A percentile compares a stretch with the other conserved stretches of the same genome.
Conservation (phyloP, 176 grass and related monocot genomes). For the Eleusine coracana region DNA sequence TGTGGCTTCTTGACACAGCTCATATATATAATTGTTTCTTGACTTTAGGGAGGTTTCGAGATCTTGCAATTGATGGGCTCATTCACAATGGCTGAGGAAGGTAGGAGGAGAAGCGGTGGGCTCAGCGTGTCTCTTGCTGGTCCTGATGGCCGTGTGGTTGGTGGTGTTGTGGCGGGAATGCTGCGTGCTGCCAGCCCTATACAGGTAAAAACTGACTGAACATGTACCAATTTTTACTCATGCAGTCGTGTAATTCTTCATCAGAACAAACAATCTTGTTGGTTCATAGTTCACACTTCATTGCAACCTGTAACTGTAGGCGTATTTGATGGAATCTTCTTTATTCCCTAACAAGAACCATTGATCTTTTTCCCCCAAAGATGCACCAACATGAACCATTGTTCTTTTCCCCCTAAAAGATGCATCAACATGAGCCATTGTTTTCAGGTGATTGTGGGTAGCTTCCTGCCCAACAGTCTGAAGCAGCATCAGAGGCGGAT, state of each 20-base stretch:
- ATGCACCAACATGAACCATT: not conserved
- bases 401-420: not conserved
- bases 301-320: not conserved
- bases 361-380: not conserved
- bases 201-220: slow-evolving; percentile 55
- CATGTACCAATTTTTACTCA: slow-evolving; percentile 3
- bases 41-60: slow-evolving; percentile 80
- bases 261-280: not conserved
- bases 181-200: slow-evolving; percentile 90
- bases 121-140: slow-evolving; percentile 90
- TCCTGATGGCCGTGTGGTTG: slow-evolving; percentile 87
- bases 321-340: not conserved
- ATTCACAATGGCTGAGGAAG: slow-evolving; percentile 79
- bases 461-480: slow-evolving; percentile 83
- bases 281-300: not conserved
- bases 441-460: slow-evolving; percentile 79
- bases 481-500: slow-evolving; percentile 87
- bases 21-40: not conserved
- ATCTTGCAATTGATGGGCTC: slow-evolving; percentile 86
- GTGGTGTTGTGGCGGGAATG: slow-evolving; percentile 80
- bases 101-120: slow-evolving; percentile 73
- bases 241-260: not conserved
- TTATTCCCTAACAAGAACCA: not conserved
- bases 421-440: not conserved
- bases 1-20: not conserved